These are phyloP conservation scores for Fusarium mundagurra DNA, from an alignment of 2,329 filamentous ascomycete species.

Conservation along the genomic window DNA sequence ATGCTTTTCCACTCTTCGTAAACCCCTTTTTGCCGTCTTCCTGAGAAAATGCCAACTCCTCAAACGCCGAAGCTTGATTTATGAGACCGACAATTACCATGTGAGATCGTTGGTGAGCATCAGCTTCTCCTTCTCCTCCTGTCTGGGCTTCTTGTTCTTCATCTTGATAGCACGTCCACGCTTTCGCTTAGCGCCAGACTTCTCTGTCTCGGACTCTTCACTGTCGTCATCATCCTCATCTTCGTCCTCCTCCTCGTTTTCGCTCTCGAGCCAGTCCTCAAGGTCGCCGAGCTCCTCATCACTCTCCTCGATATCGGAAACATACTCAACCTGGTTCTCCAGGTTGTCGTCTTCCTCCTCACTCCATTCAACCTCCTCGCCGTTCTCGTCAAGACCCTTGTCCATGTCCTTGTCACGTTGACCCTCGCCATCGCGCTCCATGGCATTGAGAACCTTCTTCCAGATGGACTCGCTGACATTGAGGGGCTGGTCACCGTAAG, in stretches of 20 bases:
- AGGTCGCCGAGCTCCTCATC: conserved; percentile 83
- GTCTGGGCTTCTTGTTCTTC: conserved; percentile 55
- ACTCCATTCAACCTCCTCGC: conserved; percentile 74
- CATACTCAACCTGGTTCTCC: conserved; percentile 86
- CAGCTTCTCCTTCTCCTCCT: conserved; percentile 71
- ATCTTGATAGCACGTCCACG: conserved; percentile 59
- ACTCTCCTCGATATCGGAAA: conserved; percentile 88
- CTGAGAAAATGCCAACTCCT: conserved; percentile 35
- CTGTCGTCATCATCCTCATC: conserved; percentile 65
- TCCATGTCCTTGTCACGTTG: conserved; percentile 87
- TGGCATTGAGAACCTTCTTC: conserved; percentile 93
- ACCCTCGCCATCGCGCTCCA: conserved; percentile 89
- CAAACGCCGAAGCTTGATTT: conserved; percentile 36
- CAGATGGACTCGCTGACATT: conserved; percentile 96
- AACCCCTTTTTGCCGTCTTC: conserved; percentile 1
- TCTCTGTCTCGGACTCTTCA: conserved; percentile 66
- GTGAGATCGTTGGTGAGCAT: conserved; percentile 54
- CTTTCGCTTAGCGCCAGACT: conserved; percentile 66
- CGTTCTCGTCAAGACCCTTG: conserved; percentile 83
- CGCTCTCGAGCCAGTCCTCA: conserved; percentile 91
- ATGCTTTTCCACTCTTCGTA: background rate
- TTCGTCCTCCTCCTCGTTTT: conserved; percentile 67
- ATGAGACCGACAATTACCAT: conserved; percentile 47
- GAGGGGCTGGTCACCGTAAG: conserved; percentile 92
- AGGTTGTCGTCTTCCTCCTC: conserved; percentile 77